phyloP scores from a whole-genome alignment of 2,329 filamentous ascomycete genomes.

The Pseudodiploospora longispora region DNA sequence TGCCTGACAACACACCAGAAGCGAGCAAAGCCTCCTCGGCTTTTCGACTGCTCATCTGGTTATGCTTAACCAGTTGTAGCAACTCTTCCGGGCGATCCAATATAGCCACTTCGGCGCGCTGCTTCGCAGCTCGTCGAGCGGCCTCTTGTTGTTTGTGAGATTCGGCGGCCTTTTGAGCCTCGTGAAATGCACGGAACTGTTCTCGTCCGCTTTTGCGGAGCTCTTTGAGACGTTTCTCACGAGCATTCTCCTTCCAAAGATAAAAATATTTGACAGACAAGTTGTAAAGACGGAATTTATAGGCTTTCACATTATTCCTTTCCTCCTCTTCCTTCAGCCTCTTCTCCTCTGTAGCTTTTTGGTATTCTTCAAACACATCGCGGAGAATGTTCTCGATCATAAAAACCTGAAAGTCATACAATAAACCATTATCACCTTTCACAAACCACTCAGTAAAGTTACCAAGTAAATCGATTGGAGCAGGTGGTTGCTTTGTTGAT shows the following conservation, averaged over 20 bases:
- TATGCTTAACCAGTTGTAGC: slow-evolving; percentile 23
- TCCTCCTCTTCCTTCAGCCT: slow-evolving; percentile 41
- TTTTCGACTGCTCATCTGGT: slow-evolving; percentile 20
- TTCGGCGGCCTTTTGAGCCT: slow-evolving; percentile 26
- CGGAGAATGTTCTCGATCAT: slow-evolving; percentile 37
- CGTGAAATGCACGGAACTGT: slow-evolving; percentile 38
- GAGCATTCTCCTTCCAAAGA: slow-evolving; percentile 43
- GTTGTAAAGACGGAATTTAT: slow-evolving; percentile 40
- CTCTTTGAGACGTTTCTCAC: slow-evolving; percentile 39
- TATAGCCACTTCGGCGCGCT: slow-evolving; percentile 16
- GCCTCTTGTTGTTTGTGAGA: slow-evolving; percentile 27
- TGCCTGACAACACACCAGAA: slow-evolving; percentile 33
- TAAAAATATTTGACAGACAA: slow-evolving; percentile 49
- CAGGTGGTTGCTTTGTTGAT: slow-evolving; percentile 5
- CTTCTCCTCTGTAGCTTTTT: slow-evolving; percentile 33
- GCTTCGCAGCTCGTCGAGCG: slow-evolving; percentile 17
- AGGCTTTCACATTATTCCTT: slow-evolving; percentile 35
- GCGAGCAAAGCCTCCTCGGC: slow-evolving; percentile 32
- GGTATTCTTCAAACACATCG: slow-evolving; percentile 32
- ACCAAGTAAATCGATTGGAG: slow-evolving; percentile 32
- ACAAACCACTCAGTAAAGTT: slow-evolving; percentile 49
- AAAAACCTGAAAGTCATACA: slow-evolving; percentile 41
- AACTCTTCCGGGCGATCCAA: slow-evolving; percentile 28
- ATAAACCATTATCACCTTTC: slow-evolving; percentile 42
- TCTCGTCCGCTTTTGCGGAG: slow-evolving; percentile 45